Evolutionary conservation across 139 green algal species (phyloP).

Genomic region (Asterochloris erici): DNA sequence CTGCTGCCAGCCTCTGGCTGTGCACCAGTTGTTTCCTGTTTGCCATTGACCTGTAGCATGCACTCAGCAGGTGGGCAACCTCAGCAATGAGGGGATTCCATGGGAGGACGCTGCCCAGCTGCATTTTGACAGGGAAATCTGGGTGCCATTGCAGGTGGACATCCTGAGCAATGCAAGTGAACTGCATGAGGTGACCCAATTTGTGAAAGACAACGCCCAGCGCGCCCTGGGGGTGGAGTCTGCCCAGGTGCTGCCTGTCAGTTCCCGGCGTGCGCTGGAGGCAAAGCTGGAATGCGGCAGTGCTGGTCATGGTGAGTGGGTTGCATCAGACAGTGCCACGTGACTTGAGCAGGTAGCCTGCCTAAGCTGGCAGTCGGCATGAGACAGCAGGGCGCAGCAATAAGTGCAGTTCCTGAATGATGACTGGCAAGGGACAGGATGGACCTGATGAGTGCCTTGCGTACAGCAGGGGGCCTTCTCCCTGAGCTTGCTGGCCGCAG

Average conservation of each 20-base stretch:
- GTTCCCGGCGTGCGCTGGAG: conserved; percentile 44
- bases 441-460: no score
- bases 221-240: conserved; percentile 54
- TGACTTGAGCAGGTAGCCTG: no score
- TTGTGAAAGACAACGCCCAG: conserved; percentile 76
- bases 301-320: no score
- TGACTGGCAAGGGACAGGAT: no score
- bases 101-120: neutral
- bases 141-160: conserved; percentile 47
- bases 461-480: no score
- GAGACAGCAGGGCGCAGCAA: no score
- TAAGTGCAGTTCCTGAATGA: no score
- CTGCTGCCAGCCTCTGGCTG: neutral
- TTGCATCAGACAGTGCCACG: no score
- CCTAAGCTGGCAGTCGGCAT: no score
- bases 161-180: conserved; percentile 62
- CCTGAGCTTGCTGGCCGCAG: no score
- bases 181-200: conserved; percentile 64
- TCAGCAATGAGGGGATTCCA: neutral
- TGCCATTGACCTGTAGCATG: neutral
- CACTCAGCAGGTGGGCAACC: neutral
- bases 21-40: neutral
- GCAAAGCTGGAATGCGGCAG: conserved; percentile 48
- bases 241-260: conserved; percentile 62
- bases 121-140: neutral